phyloP scores from a whole-genome alignment of 2,329 filamentous ascomycete species.

The Scopulariopsis brevicaulis region DNA sequence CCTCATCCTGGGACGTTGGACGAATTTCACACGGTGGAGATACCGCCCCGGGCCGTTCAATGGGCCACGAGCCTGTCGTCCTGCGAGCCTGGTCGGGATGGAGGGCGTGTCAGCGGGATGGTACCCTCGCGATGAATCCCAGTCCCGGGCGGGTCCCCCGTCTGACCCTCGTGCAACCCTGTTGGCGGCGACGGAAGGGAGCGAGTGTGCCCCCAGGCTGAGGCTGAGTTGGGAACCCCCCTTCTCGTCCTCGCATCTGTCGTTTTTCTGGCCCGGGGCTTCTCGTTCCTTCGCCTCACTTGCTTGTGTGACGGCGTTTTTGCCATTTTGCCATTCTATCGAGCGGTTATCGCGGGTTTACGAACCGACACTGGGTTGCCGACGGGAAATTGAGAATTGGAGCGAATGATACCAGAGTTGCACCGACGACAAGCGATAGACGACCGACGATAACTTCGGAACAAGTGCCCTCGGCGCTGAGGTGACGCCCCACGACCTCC shows the following conservation, averaged over 20 bases:
- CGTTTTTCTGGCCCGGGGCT: not conserved
- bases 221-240: conserved; percentile 1
- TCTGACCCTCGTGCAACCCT: not conserved
- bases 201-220: not conserved
- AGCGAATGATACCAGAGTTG: too few species aligned
- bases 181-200: not conserved
- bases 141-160: not conserved
- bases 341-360: not conserved
- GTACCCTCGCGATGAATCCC: too few species aligned
- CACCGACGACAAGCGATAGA: too few species aligned
- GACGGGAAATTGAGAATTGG: too few species aligned
- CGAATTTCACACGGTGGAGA: not conserved
- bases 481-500: too few species aligned
- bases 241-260: not conserved
- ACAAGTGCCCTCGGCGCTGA: too few species aligned
- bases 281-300: not conserved
- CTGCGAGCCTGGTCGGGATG: not conserved
- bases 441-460: too few species aligned
- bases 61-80: not conserved
- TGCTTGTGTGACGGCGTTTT: not conserved
- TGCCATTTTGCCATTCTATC: not conserved
- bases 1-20: not conserved
- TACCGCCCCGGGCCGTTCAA: not conserved
- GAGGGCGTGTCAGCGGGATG: too few species aligned
- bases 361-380: too few species aligned